Percentiles rank a stretch among this genome's conserved stretches.
phyloP scores from a whole-genome alignment of 2,329 filamentous ascomycete genomes.

The Phialemonium atrogriseum region DNA sequence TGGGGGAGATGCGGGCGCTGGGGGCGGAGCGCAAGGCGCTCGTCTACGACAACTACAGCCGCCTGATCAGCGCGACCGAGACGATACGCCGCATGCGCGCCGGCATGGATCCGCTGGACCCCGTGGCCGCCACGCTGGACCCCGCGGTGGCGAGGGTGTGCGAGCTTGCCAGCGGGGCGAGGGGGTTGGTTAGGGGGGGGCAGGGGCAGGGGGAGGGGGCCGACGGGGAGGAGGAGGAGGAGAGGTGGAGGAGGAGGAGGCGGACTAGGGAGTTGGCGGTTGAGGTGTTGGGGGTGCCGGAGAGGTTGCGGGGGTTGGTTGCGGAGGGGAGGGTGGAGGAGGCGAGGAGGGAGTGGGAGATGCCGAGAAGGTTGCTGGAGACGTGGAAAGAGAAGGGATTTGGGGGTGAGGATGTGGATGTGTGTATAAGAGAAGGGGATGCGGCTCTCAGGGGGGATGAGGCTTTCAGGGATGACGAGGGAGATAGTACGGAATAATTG shows the following conservation, averaged over 20 bases:
- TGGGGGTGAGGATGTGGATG: constrained; percentile 46
- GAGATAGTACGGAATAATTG: no score
- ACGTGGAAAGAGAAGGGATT: constrained; percentile 46
- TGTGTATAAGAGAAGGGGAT: constrained; percentile 46
- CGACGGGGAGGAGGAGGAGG: constrained; percentile 25
- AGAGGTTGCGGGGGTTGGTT: constrained; percentile 48
- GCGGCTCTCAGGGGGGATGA: constrained; percentile 28
- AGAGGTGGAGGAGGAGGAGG: constrained; percentile 23
- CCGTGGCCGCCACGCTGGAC: constrained; percentile 64
- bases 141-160: constrained; percentile 71
- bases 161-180: constrained; percentile 47
- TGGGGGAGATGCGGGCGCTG: constrained; percentile 77
- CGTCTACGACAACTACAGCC: constrained; percentile 98
- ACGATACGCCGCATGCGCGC: constrained; percentile 76
- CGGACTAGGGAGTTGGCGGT: constrained; percentile 48
- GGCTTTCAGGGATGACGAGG: constrained; percentile 11
- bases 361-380: constrained; percentile 41
- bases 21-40: constrained; percentile 95
- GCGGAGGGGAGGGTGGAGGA: constrained; percentile 51
- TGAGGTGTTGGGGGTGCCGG: constrained; percentile 55
- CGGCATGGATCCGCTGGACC: constrained; percentile 72
- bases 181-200: constrained; percentile 43
- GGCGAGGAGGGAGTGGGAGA: constrained; percentile 49
- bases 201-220: constrained; percentile 37
- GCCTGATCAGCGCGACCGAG: constrained; percentile 91